Evolutionary conservation across 441 rosid species (phyloP).

Genomic region (Bocquillonia castaneifolia): DNA sequence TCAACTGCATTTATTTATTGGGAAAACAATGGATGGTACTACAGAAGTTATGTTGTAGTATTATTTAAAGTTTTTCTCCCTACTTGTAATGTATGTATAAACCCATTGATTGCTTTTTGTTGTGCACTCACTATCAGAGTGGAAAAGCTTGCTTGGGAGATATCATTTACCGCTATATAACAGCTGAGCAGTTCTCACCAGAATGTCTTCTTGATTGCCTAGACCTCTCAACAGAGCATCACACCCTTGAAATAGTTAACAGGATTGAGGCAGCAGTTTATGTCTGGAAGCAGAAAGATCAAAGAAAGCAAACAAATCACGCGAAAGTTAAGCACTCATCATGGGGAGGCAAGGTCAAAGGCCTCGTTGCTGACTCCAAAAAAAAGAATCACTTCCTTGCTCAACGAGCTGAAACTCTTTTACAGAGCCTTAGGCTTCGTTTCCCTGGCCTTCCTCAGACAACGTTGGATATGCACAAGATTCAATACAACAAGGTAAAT

Average conservation of each 20-base stretch:
- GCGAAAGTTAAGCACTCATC: slow-evolving; percentile 47
- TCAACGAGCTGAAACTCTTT: slow-evolving; percentile 73
- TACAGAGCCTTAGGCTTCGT: slow-evolving; percentile 71
- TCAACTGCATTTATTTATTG: not conserved
- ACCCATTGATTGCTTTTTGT: slow-evolving; percentile 10
- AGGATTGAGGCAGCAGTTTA: slow-evolving; percentile 80
- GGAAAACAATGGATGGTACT: not conserved
- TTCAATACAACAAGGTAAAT: slow-evolving; percentile 89
- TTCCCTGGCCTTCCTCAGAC: slow-evolving; percentile 96
- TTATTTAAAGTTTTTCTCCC: not conserved
- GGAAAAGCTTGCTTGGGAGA: slow-evolving; percentile 91
- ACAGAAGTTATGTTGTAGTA: not conserved
- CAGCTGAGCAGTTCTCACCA: slow-evolving; percentile 77
- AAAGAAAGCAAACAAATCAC: slow-evolving; percentile 40
- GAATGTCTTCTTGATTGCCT: slow-evolving; percentile 90
- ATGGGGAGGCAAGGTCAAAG: slow-evolving; percentile 94
- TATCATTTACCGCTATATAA: slow-evolving; percentile 70
- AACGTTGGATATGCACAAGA: slow-evolving; percentile 90
- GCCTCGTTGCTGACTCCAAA: slow-evolving; percentile 56
- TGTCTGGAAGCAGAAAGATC: slow-evolving; percentile 76
- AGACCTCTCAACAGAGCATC: slow-evolving; percentile 91
- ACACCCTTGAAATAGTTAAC: slow-evolving; percentile 71
- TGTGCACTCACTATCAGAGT: slow-evolving; percentile 41
- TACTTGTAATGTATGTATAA: not conserved
- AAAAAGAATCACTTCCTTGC: slow-evolving; percentile 59